Evolutionary conservation across 805 yeast genomes (phyloP).

Genomic region (Pichia sporocuriosa): DNA sequence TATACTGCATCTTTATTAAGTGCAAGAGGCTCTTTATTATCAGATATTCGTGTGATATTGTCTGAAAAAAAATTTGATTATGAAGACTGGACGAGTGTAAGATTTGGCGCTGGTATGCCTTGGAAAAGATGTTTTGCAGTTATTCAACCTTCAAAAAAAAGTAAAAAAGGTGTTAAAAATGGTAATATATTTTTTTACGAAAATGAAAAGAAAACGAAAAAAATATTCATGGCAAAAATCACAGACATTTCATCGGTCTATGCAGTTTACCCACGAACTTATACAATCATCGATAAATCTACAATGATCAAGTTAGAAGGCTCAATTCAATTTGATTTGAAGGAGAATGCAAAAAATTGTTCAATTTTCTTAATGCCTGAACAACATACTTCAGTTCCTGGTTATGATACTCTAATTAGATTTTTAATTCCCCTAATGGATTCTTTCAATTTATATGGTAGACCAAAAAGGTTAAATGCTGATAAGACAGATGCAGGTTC

Average conservation of each 20-base stretch:
- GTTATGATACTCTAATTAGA: slow-evolving; percentile 78
- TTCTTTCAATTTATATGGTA: slow-evolving; percentile 71
- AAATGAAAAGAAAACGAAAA: slow-evolving; percentile 66
- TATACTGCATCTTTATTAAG: slow-evolving; percentile 92
- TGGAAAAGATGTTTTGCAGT: slow-evolving; percentile 95
- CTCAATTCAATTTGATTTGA: slow-evolving; percentile 51
- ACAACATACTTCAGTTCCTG: slow-evolving; percentile 73
- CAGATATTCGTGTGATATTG: slow-evolving; percentile 79
- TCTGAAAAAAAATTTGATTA: slow-evolving; percentile 78
- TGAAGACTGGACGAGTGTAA: slow-evolving; percentile 91
- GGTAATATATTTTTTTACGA: slow-evolving; percentile 81
- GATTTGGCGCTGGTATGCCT: slow-evolving; percentile 97
- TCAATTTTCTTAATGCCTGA: slow-evolving; percentile 79
- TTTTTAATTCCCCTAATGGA: slow-evolving; percentile 71
- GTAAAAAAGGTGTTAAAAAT: slow-evolving; percentile 37
- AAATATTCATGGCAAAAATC: slow-evolving; percentile 75
- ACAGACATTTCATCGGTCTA: slow-evolving; percentile 62
- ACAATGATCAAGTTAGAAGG: slow-evolving; percentile 91
- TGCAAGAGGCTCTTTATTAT: slow-evolving; percentile 81
- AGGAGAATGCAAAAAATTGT: slow-evolving; percentile 46
- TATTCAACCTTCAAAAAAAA: slow-evolving; percentile 60
- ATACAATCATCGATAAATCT: slow-evolving; percentile 72
- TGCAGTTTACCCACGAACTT: slow-evolving; percentile 90
- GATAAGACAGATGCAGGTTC: slow-evolving; percentile 62
- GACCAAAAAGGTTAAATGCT: slow-evolving; percentile 70